A percentile compares a stretch with the other conserved stretches of the same genome.
phyloP scores from a whole-genome alignment of 257 asterid genomes.

The Catharanthus roseus region DNA sequence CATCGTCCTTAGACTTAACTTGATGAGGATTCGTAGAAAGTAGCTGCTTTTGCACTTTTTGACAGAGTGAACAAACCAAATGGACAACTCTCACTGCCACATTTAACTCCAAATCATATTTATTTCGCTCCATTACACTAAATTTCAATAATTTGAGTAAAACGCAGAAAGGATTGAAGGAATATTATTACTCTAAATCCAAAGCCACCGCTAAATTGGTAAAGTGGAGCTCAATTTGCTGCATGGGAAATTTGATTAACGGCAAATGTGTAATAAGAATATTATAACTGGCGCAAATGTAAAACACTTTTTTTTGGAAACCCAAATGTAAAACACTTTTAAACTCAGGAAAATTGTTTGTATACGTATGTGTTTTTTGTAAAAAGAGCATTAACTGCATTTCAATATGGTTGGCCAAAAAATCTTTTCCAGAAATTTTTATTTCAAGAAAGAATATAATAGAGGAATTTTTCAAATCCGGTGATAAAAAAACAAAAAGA shows the following conservation, averaged over 20 bases:
- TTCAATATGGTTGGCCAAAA: background rate
- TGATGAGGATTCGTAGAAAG: constrained; percentile 33
- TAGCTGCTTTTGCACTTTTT: constrained; percentile 51
- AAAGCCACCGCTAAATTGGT: constrained; percentile 13
- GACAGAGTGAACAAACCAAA: constrained; percentile 66
- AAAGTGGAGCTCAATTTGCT: background rate
- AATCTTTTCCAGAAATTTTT: background rate
- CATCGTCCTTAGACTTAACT: constrained; percentile 70
- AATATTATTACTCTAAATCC: background rate
- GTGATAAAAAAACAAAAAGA: background rate
- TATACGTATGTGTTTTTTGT: no score
- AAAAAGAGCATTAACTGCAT: background rate
- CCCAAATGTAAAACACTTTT: no score
- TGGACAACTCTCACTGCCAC: constrained; percentile 79
- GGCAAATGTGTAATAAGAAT: background rate
- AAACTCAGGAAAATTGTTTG: background rate
- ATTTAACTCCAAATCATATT: constrained; percentile 53
- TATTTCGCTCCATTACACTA: constrained; percentile 37
- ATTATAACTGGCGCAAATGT: background rate
- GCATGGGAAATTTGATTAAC: constrained; percentile 12
- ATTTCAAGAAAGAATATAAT: background rate
- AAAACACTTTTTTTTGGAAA: no score
- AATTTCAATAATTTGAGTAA: constrained; percentile 7
- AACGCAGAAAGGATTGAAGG: constrained; percentile 6
- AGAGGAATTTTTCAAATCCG: no score